These are phyloP conservation scores for Coemansia sp. DNA, from an alignment of 192 early-diverging fungal genomes.

Conservation along the genomic window DNA sequence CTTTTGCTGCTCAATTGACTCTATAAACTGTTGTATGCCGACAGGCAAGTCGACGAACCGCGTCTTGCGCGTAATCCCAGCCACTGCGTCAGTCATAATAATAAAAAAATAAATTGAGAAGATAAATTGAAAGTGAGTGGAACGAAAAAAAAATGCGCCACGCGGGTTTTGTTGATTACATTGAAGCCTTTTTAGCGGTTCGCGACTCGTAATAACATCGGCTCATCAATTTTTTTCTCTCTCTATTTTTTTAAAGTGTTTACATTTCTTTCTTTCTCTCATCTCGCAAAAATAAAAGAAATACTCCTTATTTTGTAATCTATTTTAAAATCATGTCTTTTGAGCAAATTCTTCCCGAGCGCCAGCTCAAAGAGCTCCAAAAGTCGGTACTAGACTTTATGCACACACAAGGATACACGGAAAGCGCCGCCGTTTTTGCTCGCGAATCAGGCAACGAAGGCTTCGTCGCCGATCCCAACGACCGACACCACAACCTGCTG, in stretches of 20 bases:
- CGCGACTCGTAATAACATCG: too few relatives aligned
- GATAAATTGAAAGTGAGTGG: too few relatives aligned
- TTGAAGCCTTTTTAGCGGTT: too few relatives aligned
- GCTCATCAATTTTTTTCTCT: too few relatives aligned
- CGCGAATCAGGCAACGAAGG: slow-evolving; percentile 74
- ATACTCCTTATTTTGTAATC: background rate
- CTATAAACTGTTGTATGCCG: slow-evolving; percentile 31
- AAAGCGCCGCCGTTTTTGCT: slow-evolving; percentile 70
- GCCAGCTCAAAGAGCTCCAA: slow-evolving; percentile 75
- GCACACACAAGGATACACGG: slow-evolving; percentile 69
- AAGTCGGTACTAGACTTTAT: slow-evolving; percentile 88
- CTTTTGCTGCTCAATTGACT: slow-evolving; percentile 40
- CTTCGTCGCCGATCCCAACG: slow-evolving; percentile 72
- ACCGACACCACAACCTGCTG: slow-evolving; percentile 56
- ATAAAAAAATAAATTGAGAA: background rate
- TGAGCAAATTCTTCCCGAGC: slow-evolving; percentile 62
- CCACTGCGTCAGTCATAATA: background rate
- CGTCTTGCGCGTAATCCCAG: slow-evolving; percentile 33
- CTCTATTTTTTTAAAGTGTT: background rate
- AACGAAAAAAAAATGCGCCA: background rate
- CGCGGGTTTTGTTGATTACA: background rate
- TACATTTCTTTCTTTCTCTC: background rate
- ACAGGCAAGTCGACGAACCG: slow-evolving; percentile 44
- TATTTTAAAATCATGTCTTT: slow-evolving; percentile 16
- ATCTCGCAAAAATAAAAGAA: background rate